Evolutionary conservation across 768 basidiomycete genomes (phyloP).

Genomic region (Xanthoconium purpureum): DNA sequence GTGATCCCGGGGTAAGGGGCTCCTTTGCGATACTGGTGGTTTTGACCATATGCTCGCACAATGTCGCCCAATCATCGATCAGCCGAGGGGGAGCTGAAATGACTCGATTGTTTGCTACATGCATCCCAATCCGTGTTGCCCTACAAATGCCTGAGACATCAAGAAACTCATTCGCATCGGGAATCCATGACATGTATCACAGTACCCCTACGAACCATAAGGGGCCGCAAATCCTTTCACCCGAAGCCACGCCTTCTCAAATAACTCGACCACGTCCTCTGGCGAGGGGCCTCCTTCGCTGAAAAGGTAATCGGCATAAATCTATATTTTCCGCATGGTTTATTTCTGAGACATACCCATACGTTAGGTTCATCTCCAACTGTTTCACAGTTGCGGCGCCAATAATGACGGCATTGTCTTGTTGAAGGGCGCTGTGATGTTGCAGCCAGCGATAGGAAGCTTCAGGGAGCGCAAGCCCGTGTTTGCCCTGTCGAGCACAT

Average conservation of each 20-base stretch:
- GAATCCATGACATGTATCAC: neutral
- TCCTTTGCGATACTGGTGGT: neutral
- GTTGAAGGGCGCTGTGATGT: constrained; percentile 17
- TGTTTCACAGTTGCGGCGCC: constrained; percentile 36
- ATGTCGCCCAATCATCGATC: neutral
- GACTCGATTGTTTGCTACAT: neutral
- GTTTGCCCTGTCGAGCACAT: constrained; percentile 7
- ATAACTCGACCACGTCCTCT: constrained; percentile 5
- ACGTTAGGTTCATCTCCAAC: constrained; percentile 27
- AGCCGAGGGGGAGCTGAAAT: neutral
- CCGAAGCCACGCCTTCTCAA: constrained; percentile 11
- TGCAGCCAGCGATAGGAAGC: constrained; percentile 15
- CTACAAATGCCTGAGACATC: neutral
- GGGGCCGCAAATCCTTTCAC: constrained; percentile 4
- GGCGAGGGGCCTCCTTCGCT: constrained; percentile 20
- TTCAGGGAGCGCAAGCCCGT: constrained; percentile 9
- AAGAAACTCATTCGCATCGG: neutral
- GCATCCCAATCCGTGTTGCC: neutral
- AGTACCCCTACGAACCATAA: constrained; percentile 9
- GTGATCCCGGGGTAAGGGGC: neutral
- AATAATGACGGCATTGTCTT: constrained; percentile 35
- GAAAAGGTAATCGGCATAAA: constrained; percentile 5
- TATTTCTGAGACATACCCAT: constrained; percentile 13
- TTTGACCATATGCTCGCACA: neutral
- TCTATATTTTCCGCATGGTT: neutral